Base-by-base conservation (phyloP, 2,329 filamentous ascomycete genomes). In the Daldinia eschscholtzii region DNA sequence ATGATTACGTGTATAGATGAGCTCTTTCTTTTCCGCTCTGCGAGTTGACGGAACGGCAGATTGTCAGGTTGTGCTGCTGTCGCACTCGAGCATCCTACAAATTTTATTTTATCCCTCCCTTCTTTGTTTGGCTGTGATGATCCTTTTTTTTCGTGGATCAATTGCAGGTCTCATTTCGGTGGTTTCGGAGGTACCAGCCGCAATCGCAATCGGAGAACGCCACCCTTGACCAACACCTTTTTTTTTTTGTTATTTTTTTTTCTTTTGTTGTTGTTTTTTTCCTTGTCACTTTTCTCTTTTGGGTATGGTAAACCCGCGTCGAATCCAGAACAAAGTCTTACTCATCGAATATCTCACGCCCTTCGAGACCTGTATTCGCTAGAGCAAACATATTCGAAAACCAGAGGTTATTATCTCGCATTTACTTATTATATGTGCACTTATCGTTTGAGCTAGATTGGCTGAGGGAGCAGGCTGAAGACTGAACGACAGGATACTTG, bases 161-260 rank as follows among this genome's bases (percentile, higher is more conserved):
- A 70, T 75, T 68, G 64, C 66, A 74, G 68, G 73, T 76, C 73
- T 77, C 74, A 77, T 76, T 74, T 77, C 75, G 75, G 73, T 72
- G 70, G 75, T 73, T 75, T 76, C 74, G 75, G 75, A 68, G 73
- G 62, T 70, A 68, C 66, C 64, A 72, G 59, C 50, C 68, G 62
- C 66, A 64, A 67, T 70, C 68, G 72, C 70, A 71, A 72, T 75
- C 71, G 46, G 68, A 66, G 65, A 67, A 61, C 69, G 64, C 57
- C 59, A 26, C 50, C 58, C 37, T 59, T 42, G 26, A 42, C 55
- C 44, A 39, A 28, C 35, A 42, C 58, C 26, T 60, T 42, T 53
- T 61, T 56, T 50, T 44, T 41, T 52, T 56, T 61, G 35, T 64
- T 18, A 41, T 44, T 39, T 46, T 64, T 55, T 37, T 37, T 35